Conservation (phyloP, 768 basidiomycete species). For the Candolleomyces aberdarensis region DNA sequence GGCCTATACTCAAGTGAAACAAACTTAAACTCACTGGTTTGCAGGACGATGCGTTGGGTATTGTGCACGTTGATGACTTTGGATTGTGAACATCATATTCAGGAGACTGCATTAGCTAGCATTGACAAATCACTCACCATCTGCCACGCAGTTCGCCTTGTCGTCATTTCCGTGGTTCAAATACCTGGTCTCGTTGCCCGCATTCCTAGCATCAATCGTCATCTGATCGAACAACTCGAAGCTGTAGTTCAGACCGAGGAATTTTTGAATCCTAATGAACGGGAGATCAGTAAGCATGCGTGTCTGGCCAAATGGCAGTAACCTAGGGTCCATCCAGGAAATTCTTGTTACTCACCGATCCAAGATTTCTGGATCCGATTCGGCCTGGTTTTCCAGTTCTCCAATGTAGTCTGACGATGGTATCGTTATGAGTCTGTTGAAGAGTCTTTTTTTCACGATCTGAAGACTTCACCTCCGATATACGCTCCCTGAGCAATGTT, state of each 20-base stretch:
- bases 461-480: slow-evolving; percentile 21
- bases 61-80: slow-evolving; percentile 9
- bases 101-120: not conserved
- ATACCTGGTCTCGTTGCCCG: slow-evolving; percentile 64
- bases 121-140: slow-evolving; percentile 1
- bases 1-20: not conserved
- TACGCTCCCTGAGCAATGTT: slow-evolving; percentile 39
- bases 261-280: slow-evolving; percentile 35
- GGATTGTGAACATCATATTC: not conserved
- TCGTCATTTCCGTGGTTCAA: slow-evolving; percentile 52
- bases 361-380: too few species aligned
- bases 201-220: slow-evolving; percentile 52
- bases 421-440: not conserved
- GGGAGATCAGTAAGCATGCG: not conserved
- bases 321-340: not conserved
- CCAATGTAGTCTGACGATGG: slow-evolving; percentile 58
- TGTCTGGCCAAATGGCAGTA: slow-evolving; percentile 23
- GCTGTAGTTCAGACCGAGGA: slow-evolving; percentile 58
- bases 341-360: too few species aligned
- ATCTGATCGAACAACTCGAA: slow-evolving; percentile 48
- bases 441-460: not conserved
- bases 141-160: not conserved
- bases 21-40: slow-evolving; percentile 41
- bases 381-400: slow-evolving; percentile 27
- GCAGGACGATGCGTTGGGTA: slow-evolving; percentile 27